phyloP scores from a whole-genome alignment of 2,329 filamentous ascomycete genomes.

The Pestalotiopsis sp. region DNA sequence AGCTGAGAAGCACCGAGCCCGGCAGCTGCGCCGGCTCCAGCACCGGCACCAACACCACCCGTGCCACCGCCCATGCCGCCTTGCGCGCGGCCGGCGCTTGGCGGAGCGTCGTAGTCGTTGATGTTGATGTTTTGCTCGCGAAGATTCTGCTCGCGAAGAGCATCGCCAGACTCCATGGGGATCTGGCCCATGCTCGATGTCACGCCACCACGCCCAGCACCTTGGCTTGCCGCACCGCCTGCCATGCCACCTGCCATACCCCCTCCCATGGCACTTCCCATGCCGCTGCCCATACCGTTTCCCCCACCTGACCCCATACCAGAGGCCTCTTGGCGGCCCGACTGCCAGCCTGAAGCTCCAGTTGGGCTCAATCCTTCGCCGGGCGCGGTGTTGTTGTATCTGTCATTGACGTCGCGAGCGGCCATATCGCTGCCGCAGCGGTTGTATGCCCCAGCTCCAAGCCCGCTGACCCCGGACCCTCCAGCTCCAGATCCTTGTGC shows the following conservation, averaged over 20 bases:
- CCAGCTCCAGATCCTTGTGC: background rate
- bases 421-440: background rate
- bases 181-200: background rate
- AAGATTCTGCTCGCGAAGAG: background rate
- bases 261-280: background rate
- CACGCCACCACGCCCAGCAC: background rate
- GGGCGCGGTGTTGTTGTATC: background rate
- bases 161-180: background rate
- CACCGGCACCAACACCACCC: slow-evolving; percentile 1
- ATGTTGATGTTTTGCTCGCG: slow-evolving; percentile 2
- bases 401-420: background rate
- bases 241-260: background rate
- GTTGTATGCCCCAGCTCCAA: background rate
- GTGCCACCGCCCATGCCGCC: slow-evolving; percentile 3
- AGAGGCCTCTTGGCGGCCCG: background rate
- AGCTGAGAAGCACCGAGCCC: slow-evolving; percentile 19
- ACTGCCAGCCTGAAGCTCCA: background rate
- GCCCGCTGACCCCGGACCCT: background rate
- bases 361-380: background rate
- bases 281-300: background rate
- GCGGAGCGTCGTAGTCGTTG: slow-evolving; percentile 10
- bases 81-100: slow-evolving; percentile 17
- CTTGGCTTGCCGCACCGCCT: background rate
- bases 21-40: slow-evolving; percentile 13
- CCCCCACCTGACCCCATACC: no score